Base-by-base conservation (phyloP, 805 yeast genomes). In the Pichia californica region DNA sequence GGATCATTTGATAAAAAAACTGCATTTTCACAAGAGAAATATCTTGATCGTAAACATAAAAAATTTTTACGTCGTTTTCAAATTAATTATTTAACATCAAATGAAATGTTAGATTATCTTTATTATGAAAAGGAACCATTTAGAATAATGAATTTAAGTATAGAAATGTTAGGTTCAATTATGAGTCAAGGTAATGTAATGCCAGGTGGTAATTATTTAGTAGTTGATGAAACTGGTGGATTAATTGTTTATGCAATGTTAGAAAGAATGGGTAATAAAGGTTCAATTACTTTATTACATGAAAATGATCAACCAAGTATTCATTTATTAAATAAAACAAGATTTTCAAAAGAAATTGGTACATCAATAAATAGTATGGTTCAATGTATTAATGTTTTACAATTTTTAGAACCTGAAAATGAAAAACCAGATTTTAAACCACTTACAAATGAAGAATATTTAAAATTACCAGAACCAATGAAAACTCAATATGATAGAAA, bases 201-300 rank as follows among this genome's bases (percentile, higher is more conserved):
- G 56, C 88, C 96, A 1, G 95, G 95, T 10, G 98, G 99, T 1
- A 79, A 75, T 46, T 93, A 93, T 56, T 67, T 93, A 19, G 81
- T 91, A 4, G 71, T 88, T 43, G 99, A 93, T 57, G 99, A 93
- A 57, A 83, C 96, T n/a, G 89, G 95, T 27, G 96, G 98, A 7
- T 71, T 91, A n/a, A 59, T 93, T 1, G 76, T 85, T 6, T 85
- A 85, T 47, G 87, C 95, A 4, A 70, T 93, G 73, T 59, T 93
- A 63, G 99, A 93, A 60, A 72, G 97, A 58, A 86, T 94, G 91
- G 79, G 79, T 47, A 95, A 96, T 13, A 67, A 77, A 41, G 82
- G 82, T 10, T 58, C 70, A 3, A 77, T 93, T 35, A 71, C 87
- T 3, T 72, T 87, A 18, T 69, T 81, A 2, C 97, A 93, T 63